Conservation (phyloP, 2,329 filamentous ascomycete genomes). For the Aspergillaceae sp. region DNA sequence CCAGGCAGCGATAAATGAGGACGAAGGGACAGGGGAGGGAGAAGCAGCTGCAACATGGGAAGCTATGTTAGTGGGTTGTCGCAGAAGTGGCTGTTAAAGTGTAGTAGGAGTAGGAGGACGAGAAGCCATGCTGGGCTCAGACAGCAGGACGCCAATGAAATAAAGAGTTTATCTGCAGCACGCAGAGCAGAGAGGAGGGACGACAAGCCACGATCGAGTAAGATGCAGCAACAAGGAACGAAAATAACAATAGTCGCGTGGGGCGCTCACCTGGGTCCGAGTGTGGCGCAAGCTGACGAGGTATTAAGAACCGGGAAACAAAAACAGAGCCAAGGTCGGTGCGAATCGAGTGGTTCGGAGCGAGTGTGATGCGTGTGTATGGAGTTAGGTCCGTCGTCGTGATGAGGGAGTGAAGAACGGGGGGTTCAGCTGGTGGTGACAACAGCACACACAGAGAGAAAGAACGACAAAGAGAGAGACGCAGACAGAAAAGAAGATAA, state of each 20-base stretch:
- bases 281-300: conserved; percentile 39
- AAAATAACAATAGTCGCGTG: conserved; percentile 21
- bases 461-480: conserved; percentile 9
- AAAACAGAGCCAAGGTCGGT: not conserved
- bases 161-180: conserved; percentile 2
- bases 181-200: conserved; percentile 10
- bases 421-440: conserved; percentile 21
- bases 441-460: not conserved
- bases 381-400: not conserved
- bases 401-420: not conserved
- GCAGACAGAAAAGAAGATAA: conserved; percentile 10
- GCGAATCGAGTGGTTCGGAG: not conserved
- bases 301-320: no score
- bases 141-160: not conserved
- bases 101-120: conserved; percentile 1
- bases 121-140: not conserved
- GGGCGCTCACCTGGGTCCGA: conserved; percentile 32
- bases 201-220: conserved; percentile 5
- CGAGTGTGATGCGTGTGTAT: not conserved
- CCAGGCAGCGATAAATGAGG: conserved; percentile 21
- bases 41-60: conserved; percentile 17
- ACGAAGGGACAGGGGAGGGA: conserved; percentile 19
- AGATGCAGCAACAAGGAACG: not conserved
- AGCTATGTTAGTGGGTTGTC: conserved; percentile 26
- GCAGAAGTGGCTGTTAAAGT: conserved; percentile 1